Evolutionary conservation across 1,139 yeast species (phyloP).

Genomic region (Geotrichum restrictum): DNA sequence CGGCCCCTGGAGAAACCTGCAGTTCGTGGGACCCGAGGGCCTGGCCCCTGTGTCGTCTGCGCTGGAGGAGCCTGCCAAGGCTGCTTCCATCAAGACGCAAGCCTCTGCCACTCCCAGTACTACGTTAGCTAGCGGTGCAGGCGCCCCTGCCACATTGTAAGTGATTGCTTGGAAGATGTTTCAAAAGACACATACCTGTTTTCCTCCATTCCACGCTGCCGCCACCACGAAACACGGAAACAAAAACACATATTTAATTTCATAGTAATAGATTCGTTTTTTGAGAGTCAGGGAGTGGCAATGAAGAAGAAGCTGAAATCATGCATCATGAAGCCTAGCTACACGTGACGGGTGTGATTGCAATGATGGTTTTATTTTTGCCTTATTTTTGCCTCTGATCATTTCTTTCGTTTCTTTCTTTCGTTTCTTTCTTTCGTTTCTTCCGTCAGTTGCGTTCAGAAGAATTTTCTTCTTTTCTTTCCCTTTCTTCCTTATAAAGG

Average conservation of each 20-base stretch:
- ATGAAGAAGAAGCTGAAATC: too few species aligned
- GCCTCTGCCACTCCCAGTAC: background rate
- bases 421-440: background rate
- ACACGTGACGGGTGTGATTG: too few species aligned
- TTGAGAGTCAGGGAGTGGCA: background rate
- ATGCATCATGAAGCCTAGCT: too few species aligned
- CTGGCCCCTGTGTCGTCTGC: conserved; percentile 32
- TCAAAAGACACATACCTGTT: too few species aligned
- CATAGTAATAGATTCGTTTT: conserved; percentile 7
- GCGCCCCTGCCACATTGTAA: conserved; percentile 13
- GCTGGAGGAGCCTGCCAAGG: background rate
- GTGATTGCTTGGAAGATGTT: background rate
- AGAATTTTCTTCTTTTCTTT: background rate
- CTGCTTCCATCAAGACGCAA: conserved; percentile 4
- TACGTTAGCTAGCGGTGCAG: conserved; percentile 3
- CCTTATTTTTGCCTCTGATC: background rate
- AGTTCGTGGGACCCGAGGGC: conserved; percentile 53
- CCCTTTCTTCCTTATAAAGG: background rate
- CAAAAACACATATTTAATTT: background rate
- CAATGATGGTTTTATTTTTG: too few species aligned
- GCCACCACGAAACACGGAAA: background rate
- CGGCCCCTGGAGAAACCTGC: conserved; percentile 95
- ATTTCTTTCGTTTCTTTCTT: background rate
- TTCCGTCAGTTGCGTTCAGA: background rate
- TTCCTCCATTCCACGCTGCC: too few species aligned